Percentiles rank a stretch among this genome's conserved stretches.
Conservation (phyloP, 495 filamentous ascomycete genomes). For the Penicillium mononematosum region DNA sequence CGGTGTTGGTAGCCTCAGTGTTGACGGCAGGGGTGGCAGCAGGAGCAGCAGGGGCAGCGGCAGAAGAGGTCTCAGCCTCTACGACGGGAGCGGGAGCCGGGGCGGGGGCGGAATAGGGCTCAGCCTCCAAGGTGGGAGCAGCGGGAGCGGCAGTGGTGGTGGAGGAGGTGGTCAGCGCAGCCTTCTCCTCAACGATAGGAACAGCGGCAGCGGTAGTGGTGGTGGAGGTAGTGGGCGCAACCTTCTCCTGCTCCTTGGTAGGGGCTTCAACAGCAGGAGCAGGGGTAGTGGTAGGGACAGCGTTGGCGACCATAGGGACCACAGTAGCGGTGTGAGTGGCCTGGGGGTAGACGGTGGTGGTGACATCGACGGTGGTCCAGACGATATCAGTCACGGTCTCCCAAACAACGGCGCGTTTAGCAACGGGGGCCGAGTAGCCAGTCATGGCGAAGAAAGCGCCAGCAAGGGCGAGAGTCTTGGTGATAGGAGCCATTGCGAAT, state of each 20-base stretch:
- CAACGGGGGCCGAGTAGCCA: constrained; percentile 36
- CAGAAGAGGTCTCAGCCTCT: constrained; percentile 18
- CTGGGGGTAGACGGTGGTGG: constrained; percentile 41
- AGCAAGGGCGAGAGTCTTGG: constrained; percentile 44
- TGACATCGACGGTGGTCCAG: constrained; percentile 46
- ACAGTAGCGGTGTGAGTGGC: constrained; percentile 18
- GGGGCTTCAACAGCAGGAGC: constrained; percentile 13
- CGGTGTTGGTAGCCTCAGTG: constrained; percentile 12
- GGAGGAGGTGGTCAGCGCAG: constrained; percentile 14
- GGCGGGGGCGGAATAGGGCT: constrained; percentile 6
- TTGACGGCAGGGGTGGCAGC: constrained; percentile 8
- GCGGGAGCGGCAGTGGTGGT: constrained; percentile 10
- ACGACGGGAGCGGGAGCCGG: constrained; percentile 9
- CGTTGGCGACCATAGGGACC: constrained; percentile 16
- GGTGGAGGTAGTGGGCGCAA: constrained; percentile 14
- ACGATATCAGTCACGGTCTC: constrained; percentile 37
- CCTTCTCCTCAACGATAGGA: constrained; percentile 13
- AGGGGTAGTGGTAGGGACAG: constrained; percentile 17
- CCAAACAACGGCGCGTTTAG: constrained; percentile 42
- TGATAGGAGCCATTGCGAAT: constrained; percentile 42
- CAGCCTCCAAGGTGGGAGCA: constrained; percentile 12
- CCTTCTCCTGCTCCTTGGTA: constrained; percentile 11
- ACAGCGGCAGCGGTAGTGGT: constrained; percentile 13
- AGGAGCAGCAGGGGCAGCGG: constrained; percentile 14
- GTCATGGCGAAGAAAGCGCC: constrained; percentile 41